Percentiles rank a stretch among this genome's conserved stretches.
Conservation (phyloP, 2,329 filamentous ascomycete genomes). For the Ophiostoma sp. region DNA sequence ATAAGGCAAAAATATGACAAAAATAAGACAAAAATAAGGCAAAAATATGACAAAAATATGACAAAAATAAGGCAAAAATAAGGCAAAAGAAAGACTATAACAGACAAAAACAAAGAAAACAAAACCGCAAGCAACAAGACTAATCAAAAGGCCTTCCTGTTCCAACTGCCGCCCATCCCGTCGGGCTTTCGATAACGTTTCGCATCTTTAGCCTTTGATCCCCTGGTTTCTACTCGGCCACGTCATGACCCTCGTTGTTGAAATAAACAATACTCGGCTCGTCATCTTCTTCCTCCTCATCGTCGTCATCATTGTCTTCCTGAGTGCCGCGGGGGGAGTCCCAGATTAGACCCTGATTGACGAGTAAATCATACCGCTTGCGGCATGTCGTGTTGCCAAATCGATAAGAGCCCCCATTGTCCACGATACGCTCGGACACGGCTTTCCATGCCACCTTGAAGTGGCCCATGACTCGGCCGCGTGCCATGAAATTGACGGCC, state of each 20-base stretch:
- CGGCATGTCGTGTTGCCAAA: constrained; percentile 57
- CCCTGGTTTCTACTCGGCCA: neutral
- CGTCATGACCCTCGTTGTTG: neutral
- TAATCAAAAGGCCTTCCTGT: neutral
- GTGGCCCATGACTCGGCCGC: constrained; percentile 31
- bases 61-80: neutral
- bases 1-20: too few species aligned
- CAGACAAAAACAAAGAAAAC: neutral
- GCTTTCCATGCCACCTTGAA: constrained; percentile 52
- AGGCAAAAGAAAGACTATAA: too few species aligned
- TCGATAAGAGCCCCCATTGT: constrained; percentile 51
- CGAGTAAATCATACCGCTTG: constrained; percentile 51
- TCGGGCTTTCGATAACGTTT: neutral
- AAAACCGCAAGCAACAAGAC: neutral
- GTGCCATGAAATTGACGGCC: constrained; percentile 38
- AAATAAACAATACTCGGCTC: constrained; percentile 1
- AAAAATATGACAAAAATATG: neutral
- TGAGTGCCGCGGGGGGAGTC: neutral
- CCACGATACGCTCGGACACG: constrained; percentile 49
- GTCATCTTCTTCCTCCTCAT: neutral
- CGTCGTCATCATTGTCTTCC: neutral
- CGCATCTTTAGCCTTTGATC: too few species aligned
- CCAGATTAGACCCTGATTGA: constrained; percentile 20
- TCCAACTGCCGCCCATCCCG: neutral
- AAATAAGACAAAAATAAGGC: neutral